Conservation (phyloP, 1,284 basidiomycete genomes). For the Cryptococcus sp. region DNA sequence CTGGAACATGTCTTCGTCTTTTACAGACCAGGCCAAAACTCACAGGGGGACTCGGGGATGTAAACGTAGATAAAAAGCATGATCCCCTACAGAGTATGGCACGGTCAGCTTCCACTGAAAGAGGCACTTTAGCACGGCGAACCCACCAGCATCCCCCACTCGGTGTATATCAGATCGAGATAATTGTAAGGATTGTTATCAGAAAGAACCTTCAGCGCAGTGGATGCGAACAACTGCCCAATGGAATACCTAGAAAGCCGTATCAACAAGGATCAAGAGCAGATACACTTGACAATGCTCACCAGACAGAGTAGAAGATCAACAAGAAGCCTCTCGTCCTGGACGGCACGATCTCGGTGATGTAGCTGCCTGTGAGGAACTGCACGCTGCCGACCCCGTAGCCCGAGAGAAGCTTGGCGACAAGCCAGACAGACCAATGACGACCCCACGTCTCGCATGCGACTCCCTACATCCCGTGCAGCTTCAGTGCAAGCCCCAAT, state of each 20-base stretch:
- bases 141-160: conserved; percentile 10
- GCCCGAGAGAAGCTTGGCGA: conserved; percentile 20
- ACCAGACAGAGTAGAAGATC: conserved; percentile 14
- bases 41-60: conserved; percentile 25
- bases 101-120: no score
- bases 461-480: no score
- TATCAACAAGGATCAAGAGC: background rate
- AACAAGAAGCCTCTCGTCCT: conserved; percentile 22
- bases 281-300: background rate
- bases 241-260: conserved; percentile 3
- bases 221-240: conserved; percentile 15
- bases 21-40: no score
- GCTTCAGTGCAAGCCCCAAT: no score
- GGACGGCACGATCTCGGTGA: conserved; percentile 19
- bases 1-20: no score
- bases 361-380: conserved; percentile 17
- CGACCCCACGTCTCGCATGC: conserved; percentile 11
- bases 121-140: no score
- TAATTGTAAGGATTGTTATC: conserved; percentile 15
- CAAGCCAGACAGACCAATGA: conserved; percentile 16
- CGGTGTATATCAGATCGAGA: conserved; percentile 18
- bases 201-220: conserved; percentile 12
- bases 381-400: conserved; percentile 22
- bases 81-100: conserved; percentile 8
- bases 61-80: conserved; percentile 18